Evolutionary conservation across 768 basidiomycete species (phyloP), one percentile per base, ranked within the genome.

Genomic region (Lyophyllum semitale): DNA sequence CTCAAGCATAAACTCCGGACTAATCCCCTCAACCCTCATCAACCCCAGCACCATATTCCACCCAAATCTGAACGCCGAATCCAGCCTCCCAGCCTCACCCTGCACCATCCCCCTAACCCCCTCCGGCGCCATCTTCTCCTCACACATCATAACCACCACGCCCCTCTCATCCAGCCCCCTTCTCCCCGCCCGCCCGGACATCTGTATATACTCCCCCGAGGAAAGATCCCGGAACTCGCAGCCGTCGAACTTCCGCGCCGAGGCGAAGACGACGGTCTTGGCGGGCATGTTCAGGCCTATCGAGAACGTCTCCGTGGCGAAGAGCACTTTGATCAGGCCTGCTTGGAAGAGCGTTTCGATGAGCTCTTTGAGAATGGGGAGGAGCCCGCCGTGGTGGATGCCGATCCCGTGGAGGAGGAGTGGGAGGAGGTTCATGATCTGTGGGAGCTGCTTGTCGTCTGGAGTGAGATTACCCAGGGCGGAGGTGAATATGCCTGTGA

Each of bases 241-340:
- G 0, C 97, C 97, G 69, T 99, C 97, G 64, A 95, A 98, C 73
- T 99, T 99, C 61, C 94, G 87, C 3, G 94, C 88, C 0, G 88
- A 83, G 0, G 94, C 96, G 77, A 99, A 99, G 22, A 99, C 96
- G 46, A 99, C 97, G 3, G 97, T 98, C 77, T 98, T 98, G 17
- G 97, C 97, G 11, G 97, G 97, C 97, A 99, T 99, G 73, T 99
- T 99, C 40, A 99, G 78, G 33, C 93, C 94, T 54, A 97, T 97
- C 15, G 95, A 96, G 73, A 98, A 98, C 0, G 97, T 99, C 73
- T 99, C 97, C 0, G 97, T 99, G 7, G 97, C 97, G 65, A 98
- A 99, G 37, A 99, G 83, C 27, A 94, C 95, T 69, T 99, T 99
- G 77, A 98, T 94, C 42, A 98, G 79, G 9, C 96, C 95, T 66